Percentiles rank a stretch among this genome's conserved stretches.
Evolutionary conservation across 2,329 filamentous ascomycete species (phyloP).

Genomic region (Colletotrichum costaricense): DNA sequence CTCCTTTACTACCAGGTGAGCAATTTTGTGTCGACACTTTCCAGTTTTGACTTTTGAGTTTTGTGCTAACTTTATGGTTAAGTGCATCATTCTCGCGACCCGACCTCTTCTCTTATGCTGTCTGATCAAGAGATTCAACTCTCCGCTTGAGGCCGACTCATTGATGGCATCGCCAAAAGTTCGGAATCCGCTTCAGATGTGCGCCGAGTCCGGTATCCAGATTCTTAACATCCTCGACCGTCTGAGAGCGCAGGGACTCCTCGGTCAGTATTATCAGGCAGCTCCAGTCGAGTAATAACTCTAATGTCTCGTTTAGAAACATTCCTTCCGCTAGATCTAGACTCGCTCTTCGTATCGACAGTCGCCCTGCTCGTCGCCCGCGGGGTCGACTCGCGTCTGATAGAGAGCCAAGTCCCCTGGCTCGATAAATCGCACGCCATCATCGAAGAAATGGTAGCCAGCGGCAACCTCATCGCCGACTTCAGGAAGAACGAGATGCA

Average conservation of each 20-base stretch:
- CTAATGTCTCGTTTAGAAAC: conserved; percentile 45
- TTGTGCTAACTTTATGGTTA: neutral
- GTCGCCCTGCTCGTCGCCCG: conserved; percentile 53
- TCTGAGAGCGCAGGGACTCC: conserved; percentile 56
- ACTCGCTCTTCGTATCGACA: conserved; percentile 55
- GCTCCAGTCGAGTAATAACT: too few relatives aligned
- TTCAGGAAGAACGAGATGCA: conserved; percentile 57
- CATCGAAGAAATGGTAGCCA: conserved; percentile 57
- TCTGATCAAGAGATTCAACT: conserved; percentile 46
- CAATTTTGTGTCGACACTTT: too few relatives aligned
- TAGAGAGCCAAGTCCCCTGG: conserved; percentile 50
- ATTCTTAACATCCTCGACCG: conserved; percentile 53
- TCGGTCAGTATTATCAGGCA: conserved; percentile 49
- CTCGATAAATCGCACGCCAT: conserved; percentile 54
- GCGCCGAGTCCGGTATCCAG: conserved; percentile 47
- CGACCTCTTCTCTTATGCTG: conserved; percentile 46
- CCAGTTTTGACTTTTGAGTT: too few relatives aligned
- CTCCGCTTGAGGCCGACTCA: conserved; percentile 35
- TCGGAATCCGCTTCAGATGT: conserved; percentile 47
- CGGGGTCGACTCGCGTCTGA: conserved; percentile 46
- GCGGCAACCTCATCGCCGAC: conserved; percentile 58
- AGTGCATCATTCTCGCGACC: conserved; percentile 48
- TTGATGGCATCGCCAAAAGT: conserved; percentile 52
- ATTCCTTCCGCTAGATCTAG: conserved; percentile 58
- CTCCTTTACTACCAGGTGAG: conserved; percentile 47